These are phyloP conservation scores for Mycena amicta DNA, from an alignment of 768 basidiomycete species.

Conservation along the genomic window DNA sequence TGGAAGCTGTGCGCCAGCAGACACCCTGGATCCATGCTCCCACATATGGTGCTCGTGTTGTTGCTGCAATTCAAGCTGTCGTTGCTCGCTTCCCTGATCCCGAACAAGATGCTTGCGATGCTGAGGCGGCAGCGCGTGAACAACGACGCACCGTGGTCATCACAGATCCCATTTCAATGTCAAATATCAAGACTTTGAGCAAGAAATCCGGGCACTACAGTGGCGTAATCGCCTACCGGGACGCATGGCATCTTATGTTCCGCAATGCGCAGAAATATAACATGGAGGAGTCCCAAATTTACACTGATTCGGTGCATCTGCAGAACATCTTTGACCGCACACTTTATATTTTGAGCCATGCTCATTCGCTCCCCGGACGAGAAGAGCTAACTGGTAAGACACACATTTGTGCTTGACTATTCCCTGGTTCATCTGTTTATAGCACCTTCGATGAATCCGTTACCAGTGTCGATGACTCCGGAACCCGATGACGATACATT, in stretches of 20 bases:
- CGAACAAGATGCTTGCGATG: neutral
- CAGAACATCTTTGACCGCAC: neutral
- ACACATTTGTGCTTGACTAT: neutral
- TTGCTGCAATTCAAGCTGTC: neutral
- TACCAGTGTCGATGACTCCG: too few relatives aligned
- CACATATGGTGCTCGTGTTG: slow-evolving; percentile 1
- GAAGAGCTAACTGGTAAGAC: neutral
- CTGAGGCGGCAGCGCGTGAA: neutral
- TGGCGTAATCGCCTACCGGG: neutral
- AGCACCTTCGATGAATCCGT: too few relatives aligned
- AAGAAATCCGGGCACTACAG: neutral
- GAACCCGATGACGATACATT: too few relatives aligned
- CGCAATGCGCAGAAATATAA: slow-evolving; percentile 1
- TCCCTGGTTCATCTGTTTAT: neutral
- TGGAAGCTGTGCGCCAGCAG: slow-evolving; percentile 2
- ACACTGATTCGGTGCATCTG: neutral
- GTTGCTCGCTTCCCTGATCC: slow-evolving; percentile 4
- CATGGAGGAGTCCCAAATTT: neutral
- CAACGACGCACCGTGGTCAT: neutral
- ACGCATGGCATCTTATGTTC: slow-evolving; percentile 4
- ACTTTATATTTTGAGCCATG: neutral
- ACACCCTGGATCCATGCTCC: slow-evolving; percentile 10
- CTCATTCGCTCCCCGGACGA: neutral
- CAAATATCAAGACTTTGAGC: neutral
- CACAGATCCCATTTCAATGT: neutral